Evolutionary conservation across 2,329 filamentous ascomycete genomes (phyloP), one percentile per base, ranked within the genome.

Genomic region (Alternaria ethzedia): DNA sequence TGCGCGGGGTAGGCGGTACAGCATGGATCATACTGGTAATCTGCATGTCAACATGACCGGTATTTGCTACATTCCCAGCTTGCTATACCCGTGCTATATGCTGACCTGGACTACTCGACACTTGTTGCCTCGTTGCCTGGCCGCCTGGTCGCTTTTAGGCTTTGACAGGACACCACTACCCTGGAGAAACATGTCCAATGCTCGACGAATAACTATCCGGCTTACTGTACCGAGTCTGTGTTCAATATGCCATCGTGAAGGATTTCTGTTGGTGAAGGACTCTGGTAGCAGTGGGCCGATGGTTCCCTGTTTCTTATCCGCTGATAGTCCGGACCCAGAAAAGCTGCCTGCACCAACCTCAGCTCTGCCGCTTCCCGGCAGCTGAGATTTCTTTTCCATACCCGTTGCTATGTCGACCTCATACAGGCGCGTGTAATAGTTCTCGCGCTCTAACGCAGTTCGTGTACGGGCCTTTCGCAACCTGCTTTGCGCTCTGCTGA

Each of bases 1-100:
- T 46, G 28, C 49, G 49, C 58, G 61, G 57, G 57, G 57, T 60
- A 51, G 55, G 57, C 46, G 57, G 51, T 49, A 57, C 45, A 43
- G 9, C 45, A 63, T 63, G 64, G 61, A 54, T 54, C 10, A 43
- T 63, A 47, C 59, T 57, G 61, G 46, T 57, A 57, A 51, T 17
- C 11, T 46, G 50, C 58, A 44, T 47, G 30, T 47, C 44, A 61
- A 43, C 15, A 25, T 25, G 90, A 20, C 17, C 55, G 12, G 36
- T n/a, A 15, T 51, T 30, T 51, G 49, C 49, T 30, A 23, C 47
- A 13, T 51, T 13, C 28, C 49, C 49, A 43, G 30, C 32, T 44
- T 20, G 15, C n/a, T 52, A 23, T 52, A 52, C 49, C 30, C 49
- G 49, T 52, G 20, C 20, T 52, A 52, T 41, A 52, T 28, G 30